Base-by-base conservation (phyloP, 1,284 basidiomycete species). In the Ceratobasidium sp. region DNA sequence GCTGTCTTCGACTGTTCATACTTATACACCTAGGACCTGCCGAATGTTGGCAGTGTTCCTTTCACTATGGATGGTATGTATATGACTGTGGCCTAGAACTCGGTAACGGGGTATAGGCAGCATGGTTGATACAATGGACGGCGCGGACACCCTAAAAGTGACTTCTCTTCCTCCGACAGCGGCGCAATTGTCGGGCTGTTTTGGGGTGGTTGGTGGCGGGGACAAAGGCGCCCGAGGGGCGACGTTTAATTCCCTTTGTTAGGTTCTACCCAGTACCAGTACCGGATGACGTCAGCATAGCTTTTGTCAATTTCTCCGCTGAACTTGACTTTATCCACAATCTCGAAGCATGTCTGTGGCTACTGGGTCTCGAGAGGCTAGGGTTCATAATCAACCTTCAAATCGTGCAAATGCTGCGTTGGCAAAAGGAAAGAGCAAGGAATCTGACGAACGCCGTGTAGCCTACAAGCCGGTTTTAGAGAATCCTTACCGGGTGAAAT, bases 401-500 rank as follows among this genome's bases (percentile, higher is more conserved):
- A 76, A 76, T 55, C 72, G 72, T 40, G 72, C 72, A 33, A 76
- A 76, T 56, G 72, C 60, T 49, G 60, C 60, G 12, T 28, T 76
- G 64, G 71, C 44, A 3, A 66, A 72, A 55, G 78, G 78, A 28
- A 72, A 72, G 61, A 66, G 77, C 61, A 76, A 76, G 61, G 72
- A 61, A 20, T 61, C 46, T 7, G 61, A 66, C 56, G 86, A 89
- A 61, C 85, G 87, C 42, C 94, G 91, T 82, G 84, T 86, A 0
- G 90, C 91, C 0, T 93, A 90, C 85, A 94, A 90, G 80, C 89
- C 89, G 78, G 91, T 92, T 1, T 85, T 95, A 23, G 91, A 91
- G 73, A 94, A 90, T 80, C 93, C 94, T 1, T 92, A 93, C 81
- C 88, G 89, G 28, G 86, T 94, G n/a, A 84, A 85, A 83, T 95